Evolutionary conservation across 73 alveolate species (phyloP).

Genomic region (Paramecium sexaurelia): DNA sequence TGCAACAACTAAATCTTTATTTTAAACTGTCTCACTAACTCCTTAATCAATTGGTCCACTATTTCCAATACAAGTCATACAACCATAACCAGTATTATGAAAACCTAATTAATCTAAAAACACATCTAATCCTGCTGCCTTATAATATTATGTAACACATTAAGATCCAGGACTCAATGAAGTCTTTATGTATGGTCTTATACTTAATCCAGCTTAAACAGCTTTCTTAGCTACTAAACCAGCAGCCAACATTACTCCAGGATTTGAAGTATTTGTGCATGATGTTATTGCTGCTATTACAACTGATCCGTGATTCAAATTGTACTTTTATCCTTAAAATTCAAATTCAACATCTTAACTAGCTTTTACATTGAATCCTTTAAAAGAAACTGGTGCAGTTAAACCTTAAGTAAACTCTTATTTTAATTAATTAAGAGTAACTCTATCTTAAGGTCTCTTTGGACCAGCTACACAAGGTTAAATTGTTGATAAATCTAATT

Average conservation of each 20-base stretch:
- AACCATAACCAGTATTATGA: slow-evolving; percentile 89
- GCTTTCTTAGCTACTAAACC: slow-evolving; percentile 94
- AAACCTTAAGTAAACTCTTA: slow-evolving; percentile 76
- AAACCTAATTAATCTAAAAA: slow-evolving; percentile 84
- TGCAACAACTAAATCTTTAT: slow-evolving; percentile 85
- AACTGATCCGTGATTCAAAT: slow-evolving; percentile 86
- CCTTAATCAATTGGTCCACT: slow-evolving; percentile 87
- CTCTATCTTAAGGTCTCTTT: slow-evolving; percentile 94
- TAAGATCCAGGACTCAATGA: slow-evolving; percentile 91
- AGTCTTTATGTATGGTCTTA: slow-evolving; percentile 88
- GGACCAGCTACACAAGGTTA: slow-evolving; percentile 93
- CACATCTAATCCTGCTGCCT: slow-evolving; percentile 80
- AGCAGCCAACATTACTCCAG: slow-evolving; percentile 94
- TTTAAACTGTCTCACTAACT: slow-evolving; percentile 74
- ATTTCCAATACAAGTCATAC: slow-evolving; percentile 96
- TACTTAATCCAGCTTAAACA: slow-evolving; percentile 83
- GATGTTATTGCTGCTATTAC: slow-evolving; percentile 95
- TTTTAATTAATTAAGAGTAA: slow-evolving; percentile 78
- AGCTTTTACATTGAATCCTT: slow-evolving; percentile 80
- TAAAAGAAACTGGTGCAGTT: slow-evolving; percentile 82
- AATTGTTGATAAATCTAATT: slow-evolving; percentile 87
- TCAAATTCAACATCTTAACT: slow-evolving; percentile 66
- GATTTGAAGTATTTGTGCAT: slow-evolving; percentile 91
- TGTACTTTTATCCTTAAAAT: slow-evolving; percentile 79
- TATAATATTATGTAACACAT: slow-evolving; percentile 80